Conservation (phyloP, 202 grass and related monocot genomes). For the Musa balbisiana region DNA sequence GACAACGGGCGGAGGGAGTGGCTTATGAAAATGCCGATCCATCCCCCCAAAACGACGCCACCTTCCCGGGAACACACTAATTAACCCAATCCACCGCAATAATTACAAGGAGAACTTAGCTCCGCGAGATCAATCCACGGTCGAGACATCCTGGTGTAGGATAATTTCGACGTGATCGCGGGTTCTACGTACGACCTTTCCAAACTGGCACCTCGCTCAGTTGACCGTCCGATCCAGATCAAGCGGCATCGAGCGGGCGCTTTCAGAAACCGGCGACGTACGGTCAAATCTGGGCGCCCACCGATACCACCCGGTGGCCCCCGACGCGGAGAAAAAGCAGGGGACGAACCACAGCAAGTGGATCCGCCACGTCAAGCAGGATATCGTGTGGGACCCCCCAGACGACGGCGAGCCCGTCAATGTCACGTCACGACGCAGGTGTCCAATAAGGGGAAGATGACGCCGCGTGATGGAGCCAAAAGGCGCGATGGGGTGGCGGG, state of each 20-base stretch:
- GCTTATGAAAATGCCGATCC: not conserved
- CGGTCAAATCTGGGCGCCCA: not conserved
- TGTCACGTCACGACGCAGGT: no score
- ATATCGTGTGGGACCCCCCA: no score
- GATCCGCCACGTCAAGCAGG: not conserved
- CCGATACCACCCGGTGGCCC: not conserved
- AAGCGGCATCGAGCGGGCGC: not conserved
- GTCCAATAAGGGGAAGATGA: no score
- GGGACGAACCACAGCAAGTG: not conserved
- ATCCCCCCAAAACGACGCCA: not conserved
- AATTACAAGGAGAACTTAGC: not conserved
- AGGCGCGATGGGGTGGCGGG: no score
- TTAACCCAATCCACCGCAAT: not conserved
- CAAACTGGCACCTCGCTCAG: not conserved
- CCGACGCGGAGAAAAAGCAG: not conserved
- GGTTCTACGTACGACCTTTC: no score
- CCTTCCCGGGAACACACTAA: not conserved
- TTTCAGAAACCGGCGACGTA: not conserved
- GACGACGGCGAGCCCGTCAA: no score
- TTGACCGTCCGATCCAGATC: not conserved
- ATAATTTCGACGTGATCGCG: not conserved
- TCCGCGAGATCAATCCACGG: not conserved
- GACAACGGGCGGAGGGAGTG: not conserved
- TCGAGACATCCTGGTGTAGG: not conserved
- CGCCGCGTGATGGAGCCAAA: no score